Percentiles rank a stretch among this genome's conserved stretches.
Conservation (phyloP, 306 rosid genomes). For the Fragaria ananassa region DNA sequence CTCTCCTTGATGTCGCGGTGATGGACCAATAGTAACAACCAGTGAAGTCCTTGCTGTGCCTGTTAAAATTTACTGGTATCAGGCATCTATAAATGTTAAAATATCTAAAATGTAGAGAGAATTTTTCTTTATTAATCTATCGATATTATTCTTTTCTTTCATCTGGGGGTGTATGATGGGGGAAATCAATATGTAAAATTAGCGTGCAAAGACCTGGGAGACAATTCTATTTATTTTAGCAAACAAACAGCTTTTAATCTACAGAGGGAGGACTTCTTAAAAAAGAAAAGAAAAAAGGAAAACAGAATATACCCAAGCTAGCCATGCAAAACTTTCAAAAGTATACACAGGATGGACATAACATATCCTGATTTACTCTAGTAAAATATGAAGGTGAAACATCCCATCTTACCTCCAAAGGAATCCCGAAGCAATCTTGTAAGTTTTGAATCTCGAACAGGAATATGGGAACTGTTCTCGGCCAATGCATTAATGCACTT, state of each 20-base stretch:
- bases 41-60: constrained; percentile 98
- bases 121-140: not conserved
- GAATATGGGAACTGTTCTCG: constrained; percentile 90
- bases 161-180: no score
- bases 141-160: no score
- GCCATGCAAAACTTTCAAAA: not conserved
- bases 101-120: not conserved
- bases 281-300: no score
- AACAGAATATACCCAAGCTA: not conserved
- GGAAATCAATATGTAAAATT: not conserved
- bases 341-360: not conserved
- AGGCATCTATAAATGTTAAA: constrained; percentile 22
- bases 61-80: constrained; percentile 39
- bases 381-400: constrained; percentile 3
- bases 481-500: constrained; percentile 95
- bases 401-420: constrained; percentile 70
- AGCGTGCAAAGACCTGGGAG: not conserved
- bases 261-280: no score
- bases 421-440: constrained; percentile 93
- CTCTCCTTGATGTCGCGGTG: constrained; percentile 98
- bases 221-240: not conserved
- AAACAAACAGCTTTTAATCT: not conserved
- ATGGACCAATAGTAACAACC: constrained; percentile 88
- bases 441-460: constrained; percentile 98
- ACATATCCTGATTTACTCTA: not conserved